Conservation (phyloP, 371 early-diverging fungal genomes). For the Fennellomyces sp. region DNA sequence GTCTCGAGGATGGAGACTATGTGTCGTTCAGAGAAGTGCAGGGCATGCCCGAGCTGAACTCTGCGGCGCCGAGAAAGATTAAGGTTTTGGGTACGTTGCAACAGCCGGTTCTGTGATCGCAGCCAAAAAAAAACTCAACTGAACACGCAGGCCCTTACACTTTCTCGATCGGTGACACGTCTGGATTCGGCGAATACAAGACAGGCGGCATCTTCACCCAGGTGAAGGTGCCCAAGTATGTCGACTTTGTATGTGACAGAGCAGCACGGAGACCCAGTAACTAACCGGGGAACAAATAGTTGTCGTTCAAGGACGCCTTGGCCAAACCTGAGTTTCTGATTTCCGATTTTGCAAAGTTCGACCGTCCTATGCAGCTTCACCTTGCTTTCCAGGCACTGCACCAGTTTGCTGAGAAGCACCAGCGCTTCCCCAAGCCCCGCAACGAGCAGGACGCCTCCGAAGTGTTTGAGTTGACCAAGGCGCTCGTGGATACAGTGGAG, state of each 20-base stretch:
- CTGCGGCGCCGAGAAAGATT: constrained; percentile 78
- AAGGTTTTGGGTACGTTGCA: constrained; percentile 70
- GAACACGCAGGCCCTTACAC: constrained; percentile 85
- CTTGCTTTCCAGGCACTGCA: constrained; percentile 94
- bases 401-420: constrained; percentile 67
- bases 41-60: constrained; percentile 92
- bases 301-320: constrained; percentile 78
- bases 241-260: constrained; percentile 77
- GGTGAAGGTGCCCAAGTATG: constrained; percentile 87
- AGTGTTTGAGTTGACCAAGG: constrained; percentile 60
- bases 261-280: no score
- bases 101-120: neutral
- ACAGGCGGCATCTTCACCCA: constrained; percentile 93
- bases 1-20: constrained; percentile 95
- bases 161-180: constrained; percentile 93
- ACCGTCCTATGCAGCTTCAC: constrained; percentile 91
- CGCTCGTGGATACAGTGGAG: constrained; percentile 47
- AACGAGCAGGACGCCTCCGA: constrained; percentile 74
- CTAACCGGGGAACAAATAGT: no score
- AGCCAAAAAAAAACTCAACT: neutral
- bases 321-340: constrained; percentile 83
- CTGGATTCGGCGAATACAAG: constrained; percentile 70
- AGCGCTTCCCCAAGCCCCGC: constrained; percentile 48
- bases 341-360: constrained; percentile 97
- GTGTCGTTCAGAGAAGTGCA: constrained; percentile 94